Percentiles rank a stretch among this genome's conserved stretches.
Evolutionary conservation across 345 rosid genomes (phyloP).

Genomic region (Lumnitzera racemosa): DNA sequence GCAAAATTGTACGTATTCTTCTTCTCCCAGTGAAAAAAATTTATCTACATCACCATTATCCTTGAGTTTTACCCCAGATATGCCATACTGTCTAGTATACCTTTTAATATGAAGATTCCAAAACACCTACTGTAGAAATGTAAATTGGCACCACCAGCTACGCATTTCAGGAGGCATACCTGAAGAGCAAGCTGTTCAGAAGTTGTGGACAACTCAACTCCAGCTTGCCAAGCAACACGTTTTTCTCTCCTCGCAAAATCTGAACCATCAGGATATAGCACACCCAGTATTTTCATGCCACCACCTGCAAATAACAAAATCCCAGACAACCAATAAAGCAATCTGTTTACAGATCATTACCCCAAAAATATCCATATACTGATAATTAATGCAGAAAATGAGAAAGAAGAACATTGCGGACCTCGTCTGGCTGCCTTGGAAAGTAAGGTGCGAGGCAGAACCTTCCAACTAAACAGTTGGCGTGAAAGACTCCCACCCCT

Average conservation of each 20-base stretch:
- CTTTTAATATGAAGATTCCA: too few relatives aligned
- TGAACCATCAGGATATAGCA: conserved; percentile 79
- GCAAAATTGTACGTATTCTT: too few relatives aligned
- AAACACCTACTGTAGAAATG: too few relatives aligned
- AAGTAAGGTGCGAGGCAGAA: conserved; percentile 50
- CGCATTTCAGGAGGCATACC: conserved; percentile 26
- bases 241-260: conserved; percentile 83
- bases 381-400: too few relatives aligned
- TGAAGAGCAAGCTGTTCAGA: conserved; percentile 84
- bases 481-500: conserved; percentile 90
- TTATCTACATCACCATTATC: too few relatives aligned
- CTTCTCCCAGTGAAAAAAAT: too few relatives aligned
- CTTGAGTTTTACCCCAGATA: too few relatives aligned
- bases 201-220: conserved; percentile 76
- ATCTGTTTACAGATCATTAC: conserved; percentile 10
- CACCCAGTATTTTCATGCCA: conserved; percentile 52
- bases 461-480: conserved; percentile 78
- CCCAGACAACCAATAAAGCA: conserved; percentile 29
- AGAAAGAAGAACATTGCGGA: conserved; percentile 12
- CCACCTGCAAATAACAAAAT: conserved; percentile 69
- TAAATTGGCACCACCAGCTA: neutral
- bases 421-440: conserved; percentile 95
- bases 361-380: neutral
- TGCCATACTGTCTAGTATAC: too few relatives aligned
- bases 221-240: conserved; percentile 77